These are phyloP conservation scores for Salix brachista DNA, from an alignment of 345 rosid genomes.

Conservation along the genomic window DNA sequence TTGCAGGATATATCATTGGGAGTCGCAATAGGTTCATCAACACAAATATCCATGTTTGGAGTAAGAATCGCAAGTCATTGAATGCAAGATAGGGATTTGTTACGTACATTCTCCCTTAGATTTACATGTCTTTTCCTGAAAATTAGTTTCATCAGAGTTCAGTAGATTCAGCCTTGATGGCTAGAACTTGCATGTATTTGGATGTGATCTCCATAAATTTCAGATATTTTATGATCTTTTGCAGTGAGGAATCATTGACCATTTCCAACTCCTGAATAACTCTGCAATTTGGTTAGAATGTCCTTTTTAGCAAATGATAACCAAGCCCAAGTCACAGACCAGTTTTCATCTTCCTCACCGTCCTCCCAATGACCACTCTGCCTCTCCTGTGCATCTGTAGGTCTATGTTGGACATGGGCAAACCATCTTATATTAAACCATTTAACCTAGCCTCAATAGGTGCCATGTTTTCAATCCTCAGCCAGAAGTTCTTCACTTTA, in stretches of 20 bases:
- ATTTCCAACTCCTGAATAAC: not conserved
- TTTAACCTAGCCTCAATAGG: not conserved
- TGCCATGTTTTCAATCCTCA: not conserved
- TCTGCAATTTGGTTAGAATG: not conserved
- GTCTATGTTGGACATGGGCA: not conserved
- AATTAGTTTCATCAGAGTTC: not conserved
- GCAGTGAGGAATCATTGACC: not conserved
- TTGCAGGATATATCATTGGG: conserved; percentile 87
- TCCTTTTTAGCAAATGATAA: not conserved
- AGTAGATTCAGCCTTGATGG: not conserved
- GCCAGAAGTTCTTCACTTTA: not conserved
- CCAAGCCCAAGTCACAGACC: not conserved
- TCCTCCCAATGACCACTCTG: not conserved
- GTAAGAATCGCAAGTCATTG: conserved; percentile 36
- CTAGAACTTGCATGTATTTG: not conserved
- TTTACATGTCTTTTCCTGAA: not conserved
- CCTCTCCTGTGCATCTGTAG: not conserved
- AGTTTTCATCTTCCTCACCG: not conserved
- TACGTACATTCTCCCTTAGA: not conserved
- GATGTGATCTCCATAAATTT: not conserved
- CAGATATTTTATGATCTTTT: not conserved
- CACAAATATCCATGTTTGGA: conserved; percentile 93
- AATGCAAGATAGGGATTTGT: not conserved
- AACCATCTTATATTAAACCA: not conserved
- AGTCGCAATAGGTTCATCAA: conserved; percentile 97